These are phyloP conservation scores for Trametes hirsuta DNA, from an alignment of 1,284 basidiomycete species.

Conservation along the genomic window DNA sequence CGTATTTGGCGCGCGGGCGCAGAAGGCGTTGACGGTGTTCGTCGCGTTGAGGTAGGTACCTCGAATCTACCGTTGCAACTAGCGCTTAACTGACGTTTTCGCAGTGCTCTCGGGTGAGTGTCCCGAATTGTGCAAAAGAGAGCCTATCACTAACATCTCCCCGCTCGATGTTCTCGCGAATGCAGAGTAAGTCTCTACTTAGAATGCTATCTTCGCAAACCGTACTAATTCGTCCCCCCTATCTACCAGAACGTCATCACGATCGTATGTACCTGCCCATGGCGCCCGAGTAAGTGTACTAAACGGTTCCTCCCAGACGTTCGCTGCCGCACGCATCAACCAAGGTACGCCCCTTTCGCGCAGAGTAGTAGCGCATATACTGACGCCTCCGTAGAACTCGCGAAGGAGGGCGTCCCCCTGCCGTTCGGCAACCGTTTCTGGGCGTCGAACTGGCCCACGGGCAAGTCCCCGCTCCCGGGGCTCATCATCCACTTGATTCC, in stretches of 20 bases:
- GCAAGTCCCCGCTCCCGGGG: constrained; percentile 61
- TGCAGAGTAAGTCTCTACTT: constrained; percentile 6
- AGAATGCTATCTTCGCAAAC: too few species aligned
- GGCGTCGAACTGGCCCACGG: constrained; percentile 68
- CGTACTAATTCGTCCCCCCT: neutral
- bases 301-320: constrained; percentile 22
- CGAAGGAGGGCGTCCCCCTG: constrained; percentile 56
- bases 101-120: constrained; percentile 32
- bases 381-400: constrained; percentile 26
- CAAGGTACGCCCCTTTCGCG: constrained; percentile 23
- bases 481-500: constrained; percentile 60
- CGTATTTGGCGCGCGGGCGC: constrained; percentile 60
- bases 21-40: constrained; percentile 63
- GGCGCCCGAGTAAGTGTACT: neutral
- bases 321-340: constrained; percentile 34
- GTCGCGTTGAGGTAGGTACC: constrained; percentile 50
- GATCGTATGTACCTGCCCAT: constrained; percentile 22
- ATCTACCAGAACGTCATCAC: constrained; percentile 33
- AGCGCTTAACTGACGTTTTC: neutral
- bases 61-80: too few species aligned
- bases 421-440: constrained; percentile 68
- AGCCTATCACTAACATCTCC: neutral
- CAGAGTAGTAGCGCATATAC: neutral
- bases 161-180: constrained; percentile 41
- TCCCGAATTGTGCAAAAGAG: neutral